Percentiles rank a stretch among this genome's conserved stretches.
Conservation (phyloP, 257 asterid genomes). For the Primulina huaijiensis region DNA sequence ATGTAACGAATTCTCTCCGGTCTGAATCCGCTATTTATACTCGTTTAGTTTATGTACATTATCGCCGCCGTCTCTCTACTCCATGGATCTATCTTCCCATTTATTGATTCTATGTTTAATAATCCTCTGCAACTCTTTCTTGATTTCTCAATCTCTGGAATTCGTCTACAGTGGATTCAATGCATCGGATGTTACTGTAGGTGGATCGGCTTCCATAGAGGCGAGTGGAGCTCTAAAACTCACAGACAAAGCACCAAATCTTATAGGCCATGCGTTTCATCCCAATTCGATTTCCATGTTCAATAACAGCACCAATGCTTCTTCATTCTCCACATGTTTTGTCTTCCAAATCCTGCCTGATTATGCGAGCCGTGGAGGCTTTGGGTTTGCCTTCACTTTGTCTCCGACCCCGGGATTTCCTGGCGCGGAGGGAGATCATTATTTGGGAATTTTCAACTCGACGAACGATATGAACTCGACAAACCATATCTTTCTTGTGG, state of each 20-base stretch:
- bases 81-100: slow-evolving; percentile 28
- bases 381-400: slow-evolving; percentile 59
- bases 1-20: not conserved
- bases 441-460: slow-evolving; percentile 44
- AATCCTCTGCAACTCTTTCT: slow-evolving; percentile 18
- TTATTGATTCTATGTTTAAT: slow-evolving; percentile 13
- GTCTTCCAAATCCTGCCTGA: slow-evolving; percentile 53
- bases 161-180: slow-evolving; percentile 57
- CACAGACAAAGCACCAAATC: slow-evolving; percentile 36
- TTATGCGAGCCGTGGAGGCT: slow-evolving; percentile 39
- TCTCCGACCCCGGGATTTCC: slow-evolving; percentile 42
- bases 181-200: slow-evolving; percentile 21
- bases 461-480: slow-evolving; percentile 17
- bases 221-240: slow-evolving; percentile 55
- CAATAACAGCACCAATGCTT: slow-evolving; percentile 15
- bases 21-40: not conserved
- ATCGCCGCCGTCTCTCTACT: not conserved
- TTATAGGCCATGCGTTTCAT: slow-evolving; percentile 53
- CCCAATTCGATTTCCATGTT: slow-evolving; percentile 36
- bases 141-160: slow-evolving; percentile 27
- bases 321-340: slow-evolving; percentile 54
- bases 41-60: too few relatives aligned
- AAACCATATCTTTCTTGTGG: slow-evolving; percentile 61
- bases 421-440: slow-evolving; percentile 35
- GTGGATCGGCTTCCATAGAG: slow-evolving; percentile 29